phyloP scores from a whole-genome alignment of 2,329 filamentous ascomycete species.

The Coccinonectria pachysandricola region DNA sequence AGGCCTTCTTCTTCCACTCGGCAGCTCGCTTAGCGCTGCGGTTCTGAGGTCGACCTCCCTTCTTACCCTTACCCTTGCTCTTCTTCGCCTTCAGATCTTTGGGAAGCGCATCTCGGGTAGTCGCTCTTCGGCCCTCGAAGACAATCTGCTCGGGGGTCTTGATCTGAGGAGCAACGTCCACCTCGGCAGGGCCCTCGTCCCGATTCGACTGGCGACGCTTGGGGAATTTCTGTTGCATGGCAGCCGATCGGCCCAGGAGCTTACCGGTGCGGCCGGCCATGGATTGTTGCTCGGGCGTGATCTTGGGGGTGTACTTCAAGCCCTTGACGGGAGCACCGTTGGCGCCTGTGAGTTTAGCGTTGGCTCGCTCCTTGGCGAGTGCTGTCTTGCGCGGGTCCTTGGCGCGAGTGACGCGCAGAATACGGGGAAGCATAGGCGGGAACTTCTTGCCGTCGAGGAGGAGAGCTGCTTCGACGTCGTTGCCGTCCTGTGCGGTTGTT shows the following conservation, averaged over 20 bases:
- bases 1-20: conserved; percentile 35
- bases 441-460: conserved; percentile 85
- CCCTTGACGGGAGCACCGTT: conserved; percentile 29
- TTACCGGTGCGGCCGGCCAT: conserved; percentile 63
- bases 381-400: conserved; percentile 58
- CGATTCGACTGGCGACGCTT: conserved; percentile 10
- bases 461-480: conserved; percentile 82
- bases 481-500: conserved; percentile 64
- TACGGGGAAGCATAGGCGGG: conserved; percentile 83
- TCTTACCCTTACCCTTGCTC: conserved; percentile 42
- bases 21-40: conserved; percentile 30
- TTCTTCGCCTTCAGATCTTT: conserved; percentile 52
- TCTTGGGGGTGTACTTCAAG: conserved; percentile 57
- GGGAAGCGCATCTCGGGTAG: conserved; percentile 51
- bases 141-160: conserved; percentile 60
- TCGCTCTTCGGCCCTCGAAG: conserved; percentile 75
- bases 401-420: conserved; percentile 76
- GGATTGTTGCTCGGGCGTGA: conserved; percentile 59
- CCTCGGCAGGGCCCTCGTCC: conserved; percentile 9
- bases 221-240: conserved; percentile 34
- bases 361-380: conserved; percentile 30
- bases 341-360: conserved; percentile 23
- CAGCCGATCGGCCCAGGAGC: conserved; percentile 61
- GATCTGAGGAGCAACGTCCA: conserved; percentile 15
- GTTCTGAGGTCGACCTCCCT: conserved; percentile 27